Base-by-base conservation (phyloP, 2,329 filamentous ascomycete species). In the Verticillium albo-atrum region DNA sequence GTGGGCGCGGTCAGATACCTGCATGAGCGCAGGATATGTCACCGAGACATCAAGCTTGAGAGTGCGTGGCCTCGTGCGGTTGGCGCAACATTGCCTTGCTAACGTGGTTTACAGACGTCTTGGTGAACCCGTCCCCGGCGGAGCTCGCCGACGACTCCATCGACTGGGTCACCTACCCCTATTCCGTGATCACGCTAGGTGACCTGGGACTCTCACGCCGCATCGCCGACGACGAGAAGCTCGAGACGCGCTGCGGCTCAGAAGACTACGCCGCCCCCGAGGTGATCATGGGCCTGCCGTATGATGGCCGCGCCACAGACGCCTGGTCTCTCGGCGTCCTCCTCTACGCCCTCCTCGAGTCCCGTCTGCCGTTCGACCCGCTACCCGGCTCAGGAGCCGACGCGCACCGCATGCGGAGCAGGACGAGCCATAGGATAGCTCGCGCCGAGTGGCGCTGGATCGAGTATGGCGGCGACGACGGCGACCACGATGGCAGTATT, bases 201-300 rank as follows among this genome's bases (percentile, higher is more conserved):
- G 95, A 99, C 71, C 82, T 99, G 14, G 95, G 95, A 15, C 85
- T 99, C 14, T 96, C 92, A 3, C 86, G 94, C 58, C 88, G 90
- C 35, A 91, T 98, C 42, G 86, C 91, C 17, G 89, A 92, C 63
- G 91, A 92, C 57, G 92, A 96, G 65, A 89, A 94, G 62, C 83
- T 99, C n/a, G 91, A 91, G 62, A 98, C 94, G 2, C 86, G 95
- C 10, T 99, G 95, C 72, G 95, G 95, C 32, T 96, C 91, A 47
- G 95, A 98, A 75, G 95, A 99, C 75, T 99, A 99, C 71, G 94
- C 94, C 2, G 94, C 95, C 0, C 95, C 95, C 0, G 95, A 99
- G 72, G 92, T 99, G 53, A 89, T 99, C 58, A 91, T 99, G 81
- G 94, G 94, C 26, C 91, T 97, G 70, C 87, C 91, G 7, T 99